These are phyloP conservation scores for Fonsecaea erecta DNA, from an alignment of 2,329 filamentous ascomycete genomes.

Conservation along the genomic window DNA sequence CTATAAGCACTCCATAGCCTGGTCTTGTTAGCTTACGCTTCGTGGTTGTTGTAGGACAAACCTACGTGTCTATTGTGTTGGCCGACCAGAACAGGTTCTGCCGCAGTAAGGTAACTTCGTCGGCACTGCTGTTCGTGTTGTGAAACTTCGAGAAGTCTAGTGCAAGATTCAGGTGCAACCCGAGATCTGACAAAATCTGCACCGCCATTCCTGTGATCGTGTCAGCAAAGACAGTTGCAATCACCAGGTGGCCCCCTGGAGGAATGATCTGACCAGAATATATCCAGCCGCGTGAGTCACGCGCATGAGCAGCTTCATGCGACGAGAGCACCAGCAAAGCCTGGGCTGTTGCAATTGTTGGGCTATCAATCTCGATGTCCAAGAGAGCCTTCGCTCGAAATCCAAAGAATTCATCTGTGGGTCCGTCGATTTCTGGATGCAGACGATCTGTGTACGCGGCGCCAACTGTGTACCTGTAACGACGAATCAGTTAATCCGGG, in stretches of 20 bases:
- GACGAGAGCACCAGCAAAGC: slow-evolving; percentile 53
- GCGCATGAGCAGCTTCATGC: slow-evolving; percentile 51
- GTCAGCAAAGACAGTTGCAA: neutral
- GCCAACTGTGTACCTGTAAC: slow-evolving; percentile 12
- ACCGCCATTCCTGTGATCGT: slow-evolving; percentile 48
- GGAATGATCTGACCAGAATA: slow-evolving; percentile 44
- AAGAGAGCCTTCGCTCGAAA: slow-evolving; percentile 52
- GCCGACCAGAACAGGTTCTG: slow-evolving; percentile 46
- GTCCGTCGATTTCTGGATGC: slow-evolving; percentile 10
- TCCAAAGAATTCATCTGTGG: slow-evolving; percentile 32
- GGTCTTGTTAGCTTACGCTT: neutral
- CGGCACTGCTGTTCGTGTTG: neutral
- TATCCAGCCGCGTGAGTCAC: slow-evolving; percentile 54
- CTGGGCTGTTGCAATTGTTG: slow-evolving; percentile 55
- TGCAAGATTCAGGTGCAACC: slow-evolving; percentile 45
- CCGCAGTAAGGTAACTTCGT: slow-evolving; percentile 34
- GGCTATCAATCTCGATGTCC: slow-evolving; percentile 55
- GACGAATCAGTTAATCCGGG: neutral
- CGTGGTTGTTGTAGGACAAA: neutral
- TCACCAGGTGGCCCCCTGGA: too few species aligned
- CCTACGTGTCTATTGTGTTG: slow-evolving; percentile 40
- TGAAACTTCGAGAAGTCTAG: slow-evolving; percentile 30
- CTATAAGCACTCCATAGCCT: slow-evolving; percentile 10
- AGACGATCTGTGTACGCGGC: slow-evolving; percentile 13
- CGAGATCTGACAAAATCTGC: slow-evolving; percentile 52